Base-by-base conservation (phyloP, 2,329 filamentous ascomycete genomes). In the Emergomyces pasteurianus region DNA sequence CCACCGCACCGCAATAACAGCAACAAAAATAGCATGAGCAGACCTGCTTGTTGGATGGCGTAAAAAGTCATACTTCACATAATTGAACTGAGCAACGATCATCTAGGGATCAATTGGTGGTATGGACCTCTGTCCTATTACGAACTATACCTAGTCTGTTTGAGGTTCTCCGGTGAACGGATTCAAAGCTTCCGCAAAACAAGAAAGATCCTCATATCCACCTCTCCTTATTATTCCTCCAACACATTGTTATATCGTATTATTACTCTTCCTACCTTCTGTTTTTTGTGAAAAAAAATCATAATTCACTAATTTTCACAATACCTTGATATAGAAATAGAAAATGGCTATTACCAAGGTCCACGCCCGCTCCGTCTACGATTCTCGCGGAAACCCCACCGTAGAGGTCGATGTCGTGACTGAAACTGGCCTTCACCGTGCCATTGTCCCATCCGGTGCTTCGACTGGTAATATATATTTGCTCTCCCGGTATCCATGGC, bases 401-500 rank as follows among this genome's bases (percentile, higher is more conserved):
- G 92, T 96, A 74, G 92, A 97, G 84, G 92, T 97, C 73, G 92
- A 96, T 77, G 86, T 96, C 71, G 88, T 95, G 80, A 96, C 92
- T 71, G 90, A 95, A 82, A 95, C 89, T 71, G 92, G 92, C 74
- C 87, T 97, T 66, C 92, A 96, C 86, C 91, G 92, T 75, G 92
- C 92, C 76, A 96, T 96, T 76, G 92, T 97, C 66, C 92, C 92
- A 72, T 96, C 92, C 68, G 92, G 92, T 77, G 92, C 92, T 73
- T 96, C 92, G 71, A 96, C 92, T 72, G 91, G 88, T 92, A 47
- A 77, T 74, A 86, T 82, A 60, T 57, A 34, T 9, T 42, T 31
- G 1, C 12, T 31, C 16, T 16, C 56, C 16, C 26, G 14, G 10
- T 16, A 43, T 12, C 21, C 52, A 23, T 12, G 47, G 12, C 12